Evolutionary conservation across 2,329 filamentous ascomycete genomes (phyloP).

Genomic region (Colletotrichum paranaense): DNA sequence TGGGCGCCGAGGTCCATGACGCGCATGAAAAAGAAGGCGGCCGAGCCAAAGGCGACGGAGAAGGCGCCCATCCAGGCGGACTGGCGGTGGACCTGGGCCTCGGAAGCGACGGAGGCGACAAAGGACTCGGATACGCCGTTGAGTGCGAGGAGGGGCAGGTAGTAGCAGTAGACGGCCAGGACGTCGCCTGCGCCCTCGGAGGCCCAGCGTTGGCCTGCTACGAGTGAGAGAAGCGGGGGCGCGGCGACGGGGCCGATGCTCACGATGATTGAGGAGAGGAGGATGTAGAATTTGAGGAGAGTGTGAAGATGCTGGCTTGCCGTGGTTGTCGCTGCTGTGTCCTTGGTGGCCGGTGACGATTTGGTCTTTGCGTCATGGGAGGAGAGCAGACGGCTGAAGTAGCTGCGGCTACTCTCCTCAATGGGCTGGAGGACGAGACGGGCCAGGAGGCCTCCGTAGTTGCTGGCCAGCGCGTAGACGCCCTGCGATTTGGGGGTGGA

Average conservation of each 20-base stretch:
- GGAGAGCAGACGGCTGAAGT: slow-evolving; percentile 84
- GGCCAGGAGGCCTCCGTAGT: slow-evolving; percentile 91
- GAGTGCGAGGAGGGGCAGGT: slow-evolving; percentile 90
- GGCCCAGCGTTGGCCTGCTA: slow-evolving; percentile 84
- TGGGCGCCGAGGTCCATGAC: slow-evolving; percentile 77
- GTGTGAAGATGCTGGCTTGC: slow-evolving; percentile 66
- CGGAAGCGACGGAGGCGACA: slow-evolving; percentile 85
- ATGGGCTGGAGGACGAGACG: slow-evolving; percentile 93
- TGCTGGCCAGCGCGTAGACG: slow-evolving; percentile 91
- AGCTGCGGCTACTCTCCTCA: slow-evolving; percentile 90
- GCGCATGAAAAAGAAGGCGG: slow-evolving; percentile 81
- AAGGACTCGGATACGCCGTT: slow-evolving; percentile 96
- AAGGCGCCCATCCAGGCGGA: slow-evolving; percentile 87
- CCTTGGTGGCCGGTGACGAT: slow-evolving; percentile 30
- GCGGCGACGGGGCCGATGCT: slow-evolving; percentile 81
- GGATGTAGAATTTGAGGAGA: slow-evolving; percentile 78
- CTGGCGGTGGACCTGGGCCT: slow-evolving; percentile 80
- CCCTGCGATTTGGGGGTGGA: slow-evolving; percentile 86
- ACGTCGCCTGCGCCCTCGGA: slow-evolving; percentile 78
- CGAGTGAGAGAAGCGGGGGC: slow-evolving; percentile 76
- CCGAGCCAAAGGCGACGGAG: slow-evolving; percentile 78
- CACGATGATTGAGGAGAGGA: slow-evolving; percentile 77
- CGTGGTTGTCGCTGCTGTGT: slow-evolving; percentile 46
- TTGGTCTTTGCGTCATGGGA: slow-evolving; percentile 39
- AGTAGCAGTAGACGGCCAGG: slow-evolving; percentile 87